These are phyloP conservation scores for Aquilaria malaccensis DNA, from an alignment of 345 rosid genomes.

Conservation along the genomic window DNA sequence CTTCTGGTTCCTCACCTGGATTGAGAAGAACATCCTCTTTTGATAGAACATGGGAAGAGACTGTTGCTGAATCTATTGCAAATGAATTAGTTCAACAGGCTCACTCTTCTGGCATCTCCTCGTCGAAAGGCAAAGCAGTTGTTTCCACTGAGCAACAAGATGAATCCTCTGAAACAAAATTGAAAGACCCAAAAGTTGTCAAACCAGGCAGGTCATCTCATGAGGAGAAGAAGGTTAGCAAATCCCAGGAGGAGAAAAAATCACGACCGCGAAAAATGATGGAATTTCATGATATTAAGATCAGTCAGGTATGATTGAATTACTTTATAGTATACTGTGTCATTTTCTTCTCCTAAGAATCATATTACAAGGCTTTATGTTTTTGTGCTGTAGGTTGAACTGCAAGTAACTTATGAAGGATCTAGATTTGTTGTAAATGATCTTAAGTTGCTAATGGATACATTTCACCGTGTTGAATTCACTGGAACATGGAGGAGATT, in stretches of 20 bases:
- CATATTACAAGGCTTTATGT: neutral
- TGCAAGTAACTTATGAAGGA: slow-evolving; percentile 84
- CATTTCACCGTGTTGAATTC: slow-evolving; percentile 79
- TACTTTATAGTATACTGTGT: neutral
- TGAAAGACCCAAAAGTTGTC: slow-evolving; percentile 53
- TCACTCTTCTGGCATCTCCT: slow-evolving; percentile 47
- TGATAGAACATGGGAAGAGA: slow-evolving; percentile 86
- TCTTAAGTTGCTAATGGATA: slow-evolving; percentile 94
- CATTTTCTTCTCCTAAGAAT: neutral
- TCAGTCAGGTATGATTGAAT: slow-evolving; percentile 70
- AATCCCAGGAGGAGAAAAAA: slow-evolving; percentile 77
- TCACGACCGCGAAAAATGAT: slow-evolving; percentile 79
- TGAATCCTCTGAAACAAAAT: slow-evolving; percentile 54
- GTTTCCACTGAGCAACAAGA: slow-evolving; percentile 56
- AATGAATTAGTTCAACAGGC: slow-evolving; percentile 72
- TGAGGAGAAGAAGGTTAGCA: slow-evolving; percentile 87
- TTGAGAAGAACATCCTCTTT: slow-evolving; percentile 87
- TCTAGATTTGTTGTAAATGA: slow-evolving; percentile 68
- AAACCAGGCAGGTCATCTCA: slow-evolving; percentile 80
- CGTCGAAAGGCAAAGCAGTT: slow-evolving; percentile 36
- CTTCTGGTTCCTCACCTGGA: slow-evolving; percentile 45
- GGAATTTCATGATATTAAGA: slow-evolving; percentile 91
- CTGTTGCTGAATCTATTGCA: slow-evolving; percentile 83
- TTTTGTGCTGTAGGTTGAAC: slow-evolving; percentile 57
- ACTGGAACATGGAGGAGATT: slow-evolving; percentile 96